Evolutionary conservation across 441 rosid genomes (phyloP).

Genomic region (Manihot esculenta): DNA sequence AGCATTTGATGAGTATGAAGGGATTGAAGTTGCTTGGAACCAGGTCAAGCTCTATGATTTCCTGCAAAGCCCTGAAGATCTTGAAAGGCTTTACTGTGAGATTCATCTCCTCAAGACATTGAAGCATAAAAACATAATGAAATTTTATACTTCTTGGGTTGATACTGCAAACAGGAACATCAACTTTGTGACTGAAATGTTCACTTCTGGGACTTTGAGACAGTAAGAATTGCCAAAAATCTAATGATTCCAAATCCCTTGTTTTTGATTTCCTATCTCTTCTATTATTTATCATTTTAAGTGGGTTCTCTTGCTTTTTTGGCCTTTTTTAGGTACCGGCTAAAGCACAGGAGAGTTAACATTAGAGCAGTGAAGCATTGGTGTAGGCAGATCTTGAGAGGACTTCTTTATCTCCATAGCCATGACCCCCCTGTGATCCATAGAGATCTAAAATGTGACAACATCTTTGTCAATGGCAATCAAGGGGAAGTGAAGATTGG

Average conservation of each 20-base stretch:
- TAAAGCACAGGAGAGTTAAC: slow-evolving; percentile 85
- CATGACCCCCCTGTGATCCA: slow-evolving; percentile 96
- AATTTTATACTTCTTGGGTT: slow-evolving; percentile 92
- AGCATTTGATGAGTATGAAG: slow-evolving; percentile 95
- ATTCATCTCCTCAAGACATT: slow-evolving; percentile 90
- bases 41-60: slow-evolving; percentile 92
- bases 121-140: slow-evolving; percentile 91
- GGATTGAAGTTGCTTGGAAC: slow-evolving; percentile 98
- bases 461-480: slow-evolving; percentile 90
- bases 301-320: not conserved
- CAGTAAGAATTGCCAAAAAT: slow-evolving; percentile 53
- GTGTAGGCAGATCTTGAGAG: slow-evolving; percentile 94
- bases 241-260: slow-evolving; percentile 7
- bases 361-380: slow-evolving; percentile 96
- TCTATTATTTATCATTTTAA: slow-evolving; percentile 6
- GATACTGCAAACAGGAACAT: slow-evolving; percentile 78
- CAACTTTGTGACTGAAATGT: slow-evolving; percentile 95
- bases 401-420: slow-evolving; percentile 80
- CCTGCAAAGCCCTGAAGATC: slow-evolving; percentile 86
- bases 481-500: slow-evolving; percentile 98
- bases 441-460: slow-evolving; percentile 97
- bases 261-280: slow-evolving; percentile 17
- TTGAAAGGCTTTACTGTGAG: slow-evolving; percentile 90
- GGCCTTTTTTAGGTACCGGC: slow-evolving; percentile 56
- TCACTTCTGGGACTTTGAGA: slow-evolving; percentile 97